phyloP scores from a whole-genome alignment of 129 eudicot genomes.

The Sambucus nigra region DNA sequence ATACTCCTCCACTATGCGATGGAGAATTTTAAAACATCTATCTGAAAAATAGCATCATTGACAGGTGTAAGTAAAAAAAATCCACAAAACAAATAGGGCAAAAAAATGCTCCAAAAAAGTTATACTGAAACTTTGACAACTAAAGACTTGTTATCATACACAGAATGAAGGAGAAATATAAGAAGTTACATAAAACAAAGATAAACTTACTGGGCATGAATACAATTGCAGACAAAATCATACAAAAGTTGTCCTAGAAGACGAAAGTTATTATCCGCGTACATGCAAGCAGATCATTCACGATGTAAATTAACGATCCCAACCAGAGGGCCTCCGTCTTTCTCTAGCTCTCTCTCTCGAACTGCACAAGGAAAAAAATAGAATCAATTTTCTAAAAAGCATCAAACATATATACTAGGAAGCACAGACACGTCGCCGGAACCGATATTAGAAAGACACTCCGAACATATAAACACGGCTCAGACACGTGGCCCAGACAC shows the following conservation, averaged over 20 bases:
- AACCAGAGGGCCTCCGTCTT: constrained; percentile 82
- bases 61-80: too few relatives aligned
- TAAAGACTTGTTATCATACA: background rate
- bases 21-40: too few relatives aligned
- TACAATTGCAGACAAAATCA: background rate
- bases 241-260: constrained; percentile 10
- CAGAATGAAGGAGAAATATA: background rate
- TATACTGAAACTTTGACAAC: background rate
- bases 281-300: constrained; percentile 10
- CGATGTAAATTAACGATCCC: constrained; percentile 56
- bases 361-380: constrained; percentile 24
- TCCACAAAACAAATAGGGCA: too few relatives aligned
- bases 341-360: constrained; percentile 69
- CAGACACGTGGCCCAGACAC: too few relatives aligned
- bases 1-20: too few relatives aligned
- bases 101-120: background rate
- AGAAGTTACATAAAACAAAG: background rate
- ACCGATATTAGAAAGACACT: too few relatives aligned
- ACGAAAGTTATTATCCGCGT: constrained; percentile 17
- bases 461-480: too few relatives aligned
- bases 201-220: background rate
- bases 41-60: too few relatives aligned
- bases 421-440: too few relatives aligned
- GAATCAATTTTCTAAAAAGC: constrained; percentile 3
- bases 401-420: too few relatives aligned